Base-by-base conservation (phyloP, 129 eudicot genomes). In the Tanacetum coccineum region DNA sequence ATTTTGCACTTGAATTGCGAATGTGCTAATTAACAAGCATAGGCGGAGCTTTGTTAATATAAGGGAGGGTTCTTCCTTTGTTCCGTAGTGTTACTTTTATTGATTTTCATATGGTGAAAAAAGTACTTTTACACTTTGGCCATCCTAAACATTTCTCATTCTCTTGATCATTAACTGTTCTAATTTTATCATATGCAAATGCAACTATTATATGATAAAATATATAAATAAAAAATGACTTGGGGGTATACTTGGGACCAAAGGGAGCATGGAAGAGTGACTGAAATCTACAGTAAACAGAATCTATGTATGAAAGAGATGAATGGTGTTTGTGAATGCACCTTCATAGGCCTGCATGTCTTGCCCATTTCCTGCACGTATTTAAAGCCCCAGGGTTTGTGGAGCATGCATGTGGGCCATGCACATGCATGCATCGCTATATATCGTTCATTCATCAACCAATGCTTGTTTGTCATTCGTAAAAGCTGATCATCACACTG, bases 301-400 rank as follows among this genome's bases (percentile, higher is more conserved):
- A 53, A 73, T 73, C 57, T 73, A 2, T 18, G 4, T 50, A 30
- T 72, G 22, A 50, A 63, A 72, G 36, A 21, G 77, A 73, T 9
- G 71, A 64, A 73, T 44, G 59, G 58, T 64, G 70, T 45, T 53
- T 45, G 71, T 73, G 46, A 67, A 71, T 56, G 70, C 74, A 72
- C 56, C 68, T 56, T 66, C 39, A 65, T 13, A 67, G 58, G 73
- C 72, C 39, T 80, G 75, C 69, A 71, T 67, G 64, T 55, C 71
- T 74, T 51, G 77, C 65, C 73, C 75, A 55, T 82, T 66, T 70
- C 76, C 47, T 70, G 76, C 79, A 73, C 52, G 51, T 68, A 67
- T 55, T 45, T 21, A 50, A 36, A 54, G 53, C 58, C 66, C 75
- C 75, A 59, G 40, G 64, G 45, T 70, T 70, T 59, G 67, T 70